These are phyloP conservation scores for Eustoma russellianum DNA, from an alignment of 257 asterid species.

Conservation along the genomic window DNA sequence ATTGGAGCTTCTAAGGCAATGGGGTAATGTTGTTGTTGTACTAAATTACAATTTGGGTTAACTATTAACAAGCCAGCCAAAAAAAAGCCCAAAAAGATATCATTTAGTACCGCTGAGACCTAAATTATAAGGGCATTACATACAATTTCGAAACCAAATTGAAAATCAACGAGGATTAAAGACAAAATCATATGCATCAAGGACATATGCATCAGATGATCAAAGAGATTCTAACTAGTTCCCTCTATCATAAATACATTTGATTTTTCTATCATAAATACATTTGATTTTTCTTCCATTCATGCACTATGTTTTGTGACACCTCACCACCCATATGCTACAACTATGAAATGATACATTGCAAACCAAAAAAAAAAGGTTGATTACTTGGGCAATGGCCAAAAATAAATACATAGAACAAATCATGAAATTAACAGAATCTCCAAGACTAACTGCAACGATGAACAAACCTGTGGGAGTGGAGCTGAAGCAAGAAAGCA, in stretches of 20 bases:
- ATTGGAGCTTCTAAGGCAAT: too few species aligned
- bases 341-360: not conserved
- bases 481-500: constrained; percentile 43
- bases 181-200: not conserved
- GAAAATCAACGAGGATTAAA: too few species aligned
- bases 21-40: too few species aligned
- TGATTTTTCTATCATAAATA: not conserved
- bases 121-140: too few species aligned
- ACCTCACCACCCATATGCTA: not conserved
- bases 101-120: too few species aligned
- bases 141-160: not conserved
- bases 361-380: constrained; percentile 11
- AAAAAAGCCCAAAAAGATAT: too few species aligned
- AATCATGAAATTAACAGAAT: not conserved
- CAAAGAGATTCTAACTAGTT: constrained; percentile 21
- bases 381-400: constrained; percentile 11
- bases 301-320: not conserved
- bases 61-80: too few species aligned
- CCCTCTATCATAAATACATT: not conserved
- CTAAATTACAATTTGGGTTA: too few species aligned
- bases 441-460: too few species aligned
- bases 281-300: not conserved
- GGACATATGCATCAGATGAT: constrained; percentile 3
- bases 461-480: constrained; percentile 35
- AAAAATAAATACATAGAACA: not conserved